Percentiles rank a stretch among this genome's conserved stretches.
Evolutionary conservation across 1,284 basidiomycete species (phyloP).

Genomic region (Ustilago esculenta): DNA sequence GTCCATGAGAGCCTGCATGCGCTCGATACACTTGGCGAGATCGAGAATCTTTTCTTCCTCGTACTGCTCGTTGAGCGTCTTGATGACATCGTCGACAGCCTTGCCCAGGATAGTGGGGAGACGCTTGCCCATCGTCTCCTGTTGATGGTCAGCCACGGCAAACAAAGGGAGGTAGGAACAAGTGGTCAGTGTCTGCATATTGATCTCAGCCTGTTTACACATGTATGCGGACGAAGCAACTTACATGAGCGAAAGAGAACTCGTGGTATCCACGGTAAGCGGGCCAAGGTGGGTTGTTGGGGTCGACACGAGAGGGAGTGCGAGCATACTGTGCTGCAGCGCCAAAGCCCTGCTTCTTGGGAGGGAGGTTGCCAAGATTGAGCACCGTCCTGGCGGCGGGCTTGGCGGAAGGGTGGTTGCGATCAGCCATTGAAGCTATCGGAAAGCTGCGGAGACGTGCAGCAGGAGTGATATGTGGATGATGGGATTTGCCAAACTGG

Average conservation of each 20-base stretch:
- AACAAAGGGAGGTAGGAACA: background rate
- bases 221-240: too few relatives aligned
- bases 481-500: background rate
- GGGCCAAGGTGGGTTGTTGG: slow-evolving; percentile 97
- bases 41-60: slow-evolving; percentile 87
- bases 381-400: slow-evolving; percentile 65
- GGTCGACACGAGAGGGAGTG: slow-evolving; percentile 70
- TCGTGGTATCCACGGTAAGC: slow-evolving; percentile 87
- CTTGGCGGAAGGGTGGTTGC: slow-evolving; percentile 59
- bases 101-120: slow-evolving; percentile 95
- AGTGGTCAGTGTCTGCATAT: slow-evolving; percentile 8
- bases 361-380: slow-evolving; percentile 66
- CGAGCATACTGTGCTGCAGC: slow-evolving; percentile 48
- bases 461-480: background rate
- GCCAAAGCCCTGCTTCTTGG: slow-evolving; percentile 61
- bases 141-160: background rate
- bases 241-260: slow-evolving; percentile 86
- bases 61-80: slow-evolving; percentile 80
- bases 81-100: slow-evolving; percentile 89
- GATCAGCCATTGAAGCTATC: slow-evolving; percentile 50
- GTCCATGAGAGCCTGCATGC: slow-evolving; percentile 67
- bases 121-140: slow-evolving; percentile 80
- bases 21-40: slow-evolving; percentile 83
- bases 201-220: too few relatives aligned
- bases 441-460: background rate